Percentiles rank a stretch among this genome's conserved stretches.
phyloP scores from a whole-genome alignment of 2,329 filamentous ascomycete genomes.

The Aspergillus aculeatus region DNA sequence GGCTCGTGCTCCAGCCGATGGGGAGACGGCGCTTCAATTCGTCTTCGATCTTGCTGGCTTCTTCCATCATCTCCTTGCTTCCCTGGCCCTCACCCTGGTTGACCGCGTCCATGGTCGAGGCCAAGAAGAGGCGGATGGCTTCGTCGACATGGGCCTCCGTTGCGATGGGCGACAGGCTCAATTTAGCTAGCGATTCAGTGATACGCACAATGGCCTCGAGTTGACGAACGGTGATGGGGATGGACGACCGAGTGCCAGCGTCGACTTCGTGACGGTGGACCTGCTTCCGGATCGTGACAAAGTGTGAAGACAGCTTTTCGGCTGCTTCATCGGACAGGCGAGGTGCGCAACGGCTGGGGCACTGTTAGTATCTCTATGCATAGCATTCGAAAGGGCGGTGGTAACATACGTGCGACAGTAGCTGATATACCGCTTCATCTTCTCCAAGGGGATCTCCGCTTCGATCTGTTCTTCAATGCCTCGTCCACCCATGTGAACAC shows the following conservation, averaged over 20 bases:
- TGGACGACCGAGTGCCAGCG: constrained; percentile 84
- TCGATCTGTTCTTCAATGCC: constrained; percentile 78
- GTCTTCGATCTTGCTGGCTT: constrained; percentile 80
- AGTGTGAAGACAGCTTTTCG: constrained; percentile 94
- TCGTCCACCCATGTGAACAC: constrained; percentile 89
- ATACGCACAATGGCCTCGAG: constrained; percentile 97
- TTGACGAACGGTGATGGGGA: constrained; percentile 96
- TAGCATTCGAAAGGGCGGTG: not conserved
- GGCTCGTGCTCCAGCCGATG: constrained; percentile 91
- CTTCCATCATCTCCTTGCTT: constrained; percentile 85
- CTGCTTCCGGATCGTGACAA: constrained; percentile 91
- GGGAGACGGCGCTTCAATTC: constrained; percentile 84
- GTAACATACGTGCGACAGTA: constrained; percentile 85
- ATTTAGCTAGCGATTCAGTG: constrained; percentile 90
- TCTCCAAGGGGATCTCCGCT: constrained; percentile 88
- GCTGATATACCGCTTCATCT: constrained; percentile 95
- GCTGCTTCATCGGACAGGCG: constrained; percentile 86
- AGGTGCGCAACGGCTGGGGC: constrained; percentile 76
- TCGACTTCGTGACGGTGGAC: constrained; percentile 89
- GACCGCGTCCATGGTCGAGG: constrained; percentile 96
- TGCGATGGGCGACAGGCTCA: constrained; percentile 80
- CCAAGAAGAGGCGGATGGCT: constrained; percentile 93
- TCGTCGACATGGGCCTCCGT: constrained; percentile 93
- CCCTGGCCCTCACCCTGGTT: constrained; percentile 82
- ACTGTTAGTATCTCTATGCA: not conserved